Base-by-base conservation (phyloP, 495 filamentous ascomycete species). In the Haplographium delicatum region DNA sequence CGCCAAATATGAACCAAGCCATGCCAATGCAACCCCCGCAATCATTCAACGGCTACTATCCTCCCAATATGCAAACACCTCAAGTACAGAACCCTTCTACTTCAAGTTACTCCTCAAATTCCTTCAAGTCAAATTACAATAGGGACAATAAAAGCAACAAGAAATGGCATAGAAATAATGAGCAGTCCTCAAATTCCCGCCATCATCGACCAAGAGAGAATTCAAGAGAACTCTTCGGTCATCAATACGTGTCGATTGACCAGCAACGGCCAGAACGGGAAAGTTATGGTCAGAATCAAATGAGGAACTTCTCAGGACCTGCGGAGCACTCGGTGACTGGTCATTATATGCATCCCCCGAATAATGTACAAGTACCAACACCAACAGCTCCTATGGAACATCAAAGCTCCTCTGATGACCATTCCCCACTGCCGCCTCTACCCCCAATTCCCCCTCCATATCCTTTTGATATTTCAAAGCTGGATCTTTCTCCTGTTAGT, bases 401-500 rank as follows among this genome's bases (percentile, higher is more conserved):
- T 26, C 47, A 48, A 45, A 20, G 26, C 18, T 43, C 47, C 19
- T 41, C 47, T 11, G 27, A 30, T 42, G 47, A 44, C 24, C 33
- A 47, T 25, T 16, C 47, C 42, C 15, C 41, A 30, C 31, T 27
- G 6, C 23, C 37, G 23, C 31, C 30, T 22, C 39, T 22, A 37
- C 35, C 48, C 42, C 48, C 54, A 34, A 26, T 39, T 24, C 52
- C 55, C 40, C 46, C 26, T 44, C 68, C 55, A 62, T 67, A 44
- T 51, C 22, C 49, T 19, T 6, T n/a, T 28, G 33, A 45, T 33
- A 38, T 40, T 33, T 19, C 20, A 8, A 38, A 51, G 47, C 55
- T 73, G 58, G 76, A 88, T 69, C 57, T 91, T 49, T 83, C 86
- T 28, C 84, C 84, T 49, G 78, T 80, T 56, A 82, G 71, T 61